Evolutionary conservation across 1,284 basidiomycete species (phyloP), one percentile per base, ranked within the genome.

Genomic region (Papiliotrema fonsecae): DNA sequence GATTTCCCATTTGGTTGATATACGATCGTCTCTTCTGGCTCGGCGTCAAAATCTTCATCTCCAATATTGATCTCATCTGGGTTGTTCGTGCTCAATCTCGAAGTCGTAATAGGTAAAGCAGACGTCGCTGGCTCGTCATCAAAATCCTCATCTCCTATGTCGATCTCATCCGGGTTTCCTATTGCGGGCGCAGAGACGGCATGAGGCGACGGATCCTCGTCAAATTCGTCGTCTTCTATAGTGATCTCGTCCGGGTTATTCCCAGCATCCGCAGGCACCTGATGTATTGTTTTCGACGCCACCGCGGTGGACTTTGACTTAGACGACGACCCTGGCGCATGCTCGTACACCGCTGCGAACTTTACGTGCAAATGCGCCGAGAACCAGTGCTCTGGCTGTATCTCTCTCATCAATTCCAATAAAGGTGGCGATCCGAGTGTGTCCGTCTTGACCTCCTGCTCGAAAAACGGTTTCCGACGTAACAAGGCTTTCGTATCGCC

Each of bases 371-470:
- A 64, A 75, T 99, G 96, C 0, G 93, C 96, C 1, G 89, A 76
- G 69, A 97, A 97, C 96, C 96, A 99, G 80, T 87, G 88, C n/a
- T 78, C 65, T 0, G 96, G 93, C 64, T 82, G 80, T 28, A 98
- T 77, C 11, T 77, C 83, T 27, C 76, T 76, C 21, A 98, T 74
- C 0, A 98, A 77, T 14, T 82, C 81, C 77, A 88, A 83, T 26
- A 97, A 76, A 0, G 94, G 93, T 9, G 92, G 92, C 0, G 89
- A 93, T 2, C 96, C 94, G 3, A 98, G 80, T 3, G 77, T 79
- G 22, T 87, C 84, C 7, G 77, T 77, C 26, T 80, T 70, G 52
- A 87, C 80, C 72, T 98, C 93, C 24, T 80, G 75, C 24, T 78
- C 77, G 69, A 97, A 88, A 75, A 87, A 91, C 0, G 85, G 82